A percentile compares a stretch with the other conserved stretches of the same genome.
phyloP scores from a whole-genome alignment of 306 rosid genomes.

The Quercus gilva region DNA sequence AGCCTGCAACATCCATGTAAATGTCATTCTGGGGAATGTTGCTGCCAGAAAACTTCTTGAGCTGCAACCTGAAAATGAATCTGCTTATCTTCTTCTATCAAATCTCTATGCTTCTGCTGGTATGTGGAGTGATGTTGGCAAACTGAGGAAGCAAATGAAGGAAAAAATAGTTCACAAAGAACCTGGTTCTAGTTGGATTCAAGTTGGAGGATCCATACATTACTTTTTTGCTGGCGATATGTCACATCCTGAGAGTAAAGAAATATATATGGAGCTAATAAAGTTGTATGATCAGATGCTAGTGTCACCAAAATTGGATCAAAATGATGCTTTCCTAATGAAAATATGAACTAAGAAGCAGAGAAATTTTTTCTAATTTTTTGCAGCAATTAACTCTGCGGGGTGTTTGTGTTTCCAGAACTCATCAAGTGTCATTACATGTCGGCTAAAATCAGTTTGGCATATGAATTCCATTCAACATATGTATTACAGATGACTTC shows the following conservation, averaged over 20 bases:
- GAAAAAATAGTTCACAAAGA: background rate
- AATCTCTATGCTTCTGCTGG: conserved; percentile 6
- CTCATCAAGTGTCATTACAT: background rate
- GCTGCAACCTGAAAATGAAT: conserved; percentile 4
- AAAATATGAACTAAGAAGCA: background rate
- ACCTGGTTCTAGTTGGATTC: conserved; percentile 2
- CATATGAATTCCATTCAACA: background rate
- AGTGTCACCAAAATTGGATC: background rate
- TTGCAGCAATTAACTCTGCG: background rate
- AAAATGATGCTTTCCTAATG: background rate
- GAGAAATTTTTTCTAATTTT: background rate
- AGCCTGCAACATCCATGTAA: conserved; percentile 1
- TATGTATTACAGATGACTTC: background rate
- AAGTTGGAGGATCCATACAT: background rate
- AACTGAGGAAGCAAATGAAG: background rate
- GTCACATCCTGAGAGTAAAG: background rate
- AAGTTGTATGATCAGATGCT: background rate
- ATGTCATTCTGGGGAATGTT: background rate
- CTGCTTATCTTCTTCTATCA: conserved; percentile 8
- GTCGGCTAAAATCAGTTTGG: background rate
- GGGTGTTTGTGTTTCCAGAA: background rate
- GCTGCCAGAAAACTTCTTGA: conserved; percentile 5
- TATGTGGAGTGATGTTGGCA: background rate
- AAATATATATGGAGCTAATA: conserved; percentile 1
- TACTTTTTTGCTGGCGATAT: background rate